Conservation (phyloP, 2,329 filamentous ascomycete species). For the Onygenales sp. region DNA sequence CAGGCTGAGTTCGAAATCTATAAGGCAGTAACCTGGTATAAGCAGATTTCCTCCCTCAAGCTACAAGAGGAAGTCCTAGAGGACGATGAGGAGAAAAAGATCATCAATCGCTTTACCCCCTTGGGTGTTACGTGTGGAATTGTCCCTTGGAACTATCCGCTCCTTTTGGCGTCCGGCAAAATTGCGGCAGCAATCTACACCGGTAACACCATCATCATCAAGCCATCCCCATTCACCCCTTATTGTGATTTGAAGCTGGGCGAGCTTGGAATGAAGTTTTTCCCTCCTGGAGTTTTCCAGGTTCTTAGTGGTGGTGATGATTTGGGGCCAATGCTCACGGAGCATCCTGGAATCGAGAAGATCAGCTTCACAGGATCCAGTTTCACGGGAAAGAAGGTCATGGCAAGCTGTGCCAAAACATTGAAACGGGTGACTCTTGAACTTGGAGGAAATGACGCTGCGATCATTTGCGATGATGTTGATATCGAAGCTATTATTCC, state of each 20-base stretch:
- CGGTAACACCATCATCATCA: conserved; percentile 47
- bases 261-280: conserved; percentile 48
- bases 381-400: conserved; percentile 51
- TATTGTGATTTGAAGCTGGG: conserved; percentile 47
- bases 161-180: conserved; percentile 38
- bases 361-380: conserved; percentile 56
- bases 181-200: conserved; percentile 48
- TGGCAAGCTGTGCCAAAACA: conserved; percentile 46
- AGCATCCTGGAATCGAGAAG: conserved; percentile 52
- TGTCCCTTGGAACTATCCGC: conserved; percentile 41
- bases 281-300: conserved; percentile 56
- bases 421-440: conserved; percentile 55
- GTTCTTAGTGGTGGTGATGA: conserved; percentile 51
- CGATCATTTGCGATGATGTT: conserved; percentile 50
- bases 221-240: conserved; percentile 36
- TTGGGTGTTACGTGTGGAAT: conserved; percentile 32
- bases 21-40: not conserved
- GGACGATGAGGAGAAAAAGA: conserved; percentile 27
- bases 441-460: conserved; percentile 53
- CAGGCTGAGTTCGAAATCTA: conserved; percentile 1
- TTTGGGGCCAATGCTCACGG: conserved; percentile 50
- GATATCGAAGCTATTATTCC: conserved; percentile 43
- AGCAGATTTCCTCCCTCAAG: conserved; percentile 8
- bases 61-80: conserved; percentile 36
- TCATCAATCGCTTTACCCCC: conserved; percentile 6